Base-by-base conservation (phyloP, 805 yeast genomes). In the Saccharomycopsis fodiens region DNA sequence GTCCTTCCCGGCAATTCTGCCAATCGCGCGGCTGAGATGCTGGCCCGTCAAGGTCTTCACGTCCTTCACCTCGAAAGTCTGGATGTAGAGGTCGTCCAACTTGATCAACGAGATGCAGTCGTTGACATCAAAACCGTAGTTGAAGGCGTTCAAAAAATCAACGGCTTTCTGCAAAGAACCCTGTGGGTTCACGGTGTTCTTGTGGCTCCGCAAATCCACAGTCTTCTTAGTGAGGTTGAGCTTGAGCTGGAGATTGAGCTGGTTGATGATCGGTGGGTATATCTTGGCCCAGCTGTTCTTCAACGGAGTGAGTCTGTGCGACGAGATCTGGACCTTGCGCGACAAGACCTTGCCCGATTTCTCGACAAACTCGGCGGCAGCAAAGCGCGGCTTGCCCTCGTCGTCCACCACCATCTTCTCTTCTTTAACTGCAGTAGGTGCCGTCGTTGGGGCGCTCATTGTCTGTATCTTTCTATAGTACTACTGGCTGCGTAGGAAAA, bases 1-100 rank as follows among this genome's bases (percentile, higher is more conserved):
- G 62, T 93, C 99, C 62, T 93, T 94, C 65, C 99, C 99, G 12
- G 99, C 98, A 65, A 93, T 93, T 74, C 99, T 87, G 59, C 98
- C 99, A 62, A 93, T 93, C 5, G 99, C 98, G 74, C 99, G 82
- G 43, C 96, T 84, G 62, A 93, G 72, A 76, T 93, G 98, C 67
- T 93, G 98, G 22, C 97, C 98, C 23, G 79, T 80, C 55, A 93
- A 70, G 3, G 97, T 91, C 67, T 93, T 94, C 47, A 93, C 97
- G 65, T 93, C 99, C 63, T 93, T 93, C 57, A 93, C 75, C 63
- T 93, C 99, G 61, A 93, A 93, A 3, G 97, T 87, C 66, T 93
- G 98, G 54, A 93, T 89, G 69, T 89, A 93, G 54, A 93, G 74
- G 65, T 93, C 99, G 64, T 93, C 98, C 58, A 93, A 72, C 66